phyloP scores from a whole-genome alignment of 495 filamentous ascomycete genomes.

The Lasiosphaeriaceae sp. region DNA sequence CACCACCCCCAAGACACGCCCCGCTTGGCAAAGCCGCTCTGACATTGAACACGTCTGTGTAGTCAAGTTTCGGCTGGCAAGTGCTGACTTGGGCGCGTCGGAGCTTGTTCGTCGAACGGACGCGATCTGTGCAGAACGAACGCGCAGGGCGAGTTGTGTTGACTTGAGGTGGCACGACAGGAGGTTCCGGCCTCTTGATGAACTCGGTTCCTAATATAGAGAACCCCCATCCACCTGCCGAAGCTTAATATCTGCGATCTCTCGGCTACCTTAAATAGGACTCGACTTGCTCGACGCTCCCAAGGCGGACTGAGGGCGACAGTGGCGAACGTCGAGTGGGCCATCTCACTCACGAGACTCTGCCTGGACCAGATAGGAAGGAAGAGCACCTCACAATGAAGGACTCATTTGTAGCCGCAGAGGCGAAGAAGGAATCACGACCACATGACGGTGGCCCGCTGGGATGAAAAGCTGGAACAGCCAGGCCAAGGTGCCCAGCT shows the following conservation, averaged over 20 bases:
- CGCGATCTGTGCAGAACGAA: not conserved
- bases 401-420: slow-evolving; percentile 6
- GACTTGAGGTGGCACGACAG: slow-evolving; percentile 6
- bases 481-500: not conserved
- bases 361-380: slow-evolving; percentile 16
- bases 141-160: not conserved
- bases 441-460: slow-evolving; percentile 10
- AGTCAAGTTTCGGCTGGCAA: not conserved
- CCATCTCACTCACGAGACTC: slow-evolving; percentile 15
- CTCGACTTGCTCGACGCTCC: slow-evolving; percentile 3
- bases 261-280: slow-evolving; percentile 30
- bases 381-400: not conserved
- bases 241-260: slow-evolving; percentile 19
- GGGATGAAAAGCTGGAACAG: not conserved
- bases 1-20: not conserved
- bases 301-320: slow-evolving; percentile 1
- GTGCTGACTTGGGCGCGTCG: not conserved
- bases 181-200: slow-evolving; percentile 1
- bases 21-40: not conserved
- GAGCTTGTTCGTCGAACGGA: not conserved
- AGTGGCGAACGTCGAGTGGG: slow-evolving; percentile 13
- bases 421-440: not conserved
- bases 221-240: slow-evolving; percentile 4
- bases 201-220: slow-evolving; percentile 20
- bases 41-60: not conserved